phyloP scores from a whole-genome alignment of 2,329 filamentous ascomycete genomes.

The Talaromyces sp. region DNA sequence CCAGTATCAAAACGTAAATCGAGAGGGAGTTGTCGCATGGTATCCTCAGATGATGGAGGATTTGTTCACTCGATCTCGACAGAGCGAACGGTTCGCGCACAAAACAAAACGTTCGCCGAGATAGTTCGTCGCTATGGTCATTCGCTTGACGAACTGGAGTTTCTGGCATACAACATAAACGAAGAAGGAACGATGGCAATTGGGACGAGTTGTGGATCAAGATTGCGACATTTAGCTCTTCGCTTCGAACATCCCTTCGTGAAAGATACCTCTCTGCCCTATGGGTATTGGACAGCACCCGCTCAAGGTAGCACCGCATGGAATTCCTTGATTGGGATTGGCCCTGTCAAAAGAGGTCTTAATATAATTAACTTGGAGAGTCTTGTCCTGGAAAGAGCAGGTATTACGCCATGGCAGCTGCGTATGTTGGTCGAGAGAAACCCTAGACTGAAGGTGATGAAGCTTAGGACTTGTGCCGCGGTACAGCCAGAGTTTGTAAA shows the following conservation, averaged over 20 bases:
- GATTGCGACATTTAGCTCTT: conserved; percentile 32
- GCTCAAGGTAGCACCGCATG: conserved; percentile 29
- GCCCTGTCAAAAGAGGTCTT: conserved; percentile 20
- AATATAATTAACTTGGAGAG: conserved; percentile 28
- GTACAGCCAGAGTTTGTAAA: conserved; percentile 34
- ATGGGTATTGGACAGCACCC: conserved; percentile 29
- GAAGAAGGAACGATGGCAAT: conserved; percentile 27
- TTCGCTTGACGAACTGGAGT: conserved; percentile 29
- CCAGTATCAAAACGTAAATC: not conserved
- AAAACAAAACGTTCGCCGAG: conserved; percentile 27
- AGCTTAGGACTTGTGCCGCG: conserved; percentile 32
- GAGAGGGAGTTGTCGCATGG: not conserved
- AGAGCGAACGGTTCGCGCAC: conserved; percentile 24
- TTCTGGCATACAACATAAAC: conserved; percentile 33
- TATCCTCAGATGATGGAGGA: not conserved
- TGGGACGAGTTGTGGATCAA: conserved; percentile 22
- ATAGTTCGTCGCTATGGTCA: conserved; percentile 26
- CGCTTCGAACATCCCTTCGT: conserved; percentile 36
- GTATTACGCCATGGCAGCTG: conserved; percentile 35
- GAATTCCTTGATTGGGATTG: conserved; percentile 33
- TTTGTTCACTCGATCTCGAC: not conserved
- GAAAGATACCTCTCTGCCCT: conserved; percentile 29
- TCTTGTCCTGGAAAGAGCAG: conserved; percentile 32
- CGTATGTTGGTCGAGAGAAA: conserved; percentile 33
- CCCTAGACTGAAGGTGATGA: conserved; percentile 27